Percentiles rank a stretch among this genome's conserved stretches.
These are phyloP conservation scores for Talaromyces sp. DNA, from an alignment of 2,329 filamentous ascomycete species.

Conservation along the genomic window DNA sequence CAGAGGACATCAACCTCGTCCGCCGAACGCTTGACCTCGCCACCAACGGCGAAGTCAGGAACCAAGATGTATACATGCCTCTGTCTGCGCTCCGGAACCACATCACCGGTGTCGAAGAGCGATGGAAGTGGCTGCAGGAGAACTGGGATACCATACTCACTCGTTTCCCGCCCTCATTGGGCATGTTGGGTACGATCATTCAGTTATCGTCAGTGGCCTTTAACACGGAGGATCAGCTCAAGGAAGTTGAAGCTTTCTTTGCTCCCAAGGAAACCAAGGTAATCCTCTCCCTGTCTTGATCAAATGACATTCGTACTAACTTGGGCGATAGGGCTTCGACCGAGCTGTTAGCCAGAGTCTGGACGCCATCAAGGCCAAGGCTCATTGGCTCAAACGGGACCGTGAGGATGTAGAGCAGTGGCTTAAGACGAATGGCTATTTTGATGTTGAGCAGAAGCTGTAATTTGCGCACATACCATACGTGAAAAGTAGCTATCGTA, in stretches of 20 bases:
- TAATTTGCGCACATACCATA: background rate
- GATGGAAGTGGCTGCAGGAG: conserved; percentile 78
- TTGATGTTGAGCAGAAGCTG: conserved; percentile 14
- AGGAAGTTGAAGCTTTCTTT: conserved; percentile 78
- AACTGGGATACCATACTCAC: conserved; percentile 85
- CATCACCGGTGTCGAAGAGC: conserved; percentile 70
- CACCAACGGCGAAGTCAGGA: conserved; percentile 78
- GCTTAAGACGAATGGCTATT: conserved; percentile 60
- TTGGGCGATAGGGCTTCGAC: conserved; percentile 63
- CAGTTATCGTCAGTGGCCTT: conserved; percentile 79
- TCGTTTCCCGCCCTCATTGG: conserved; percentile 78
- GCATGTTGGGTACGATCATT: conserved; percentile 81
- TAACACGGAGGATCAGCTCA: conserved; percentile 70
- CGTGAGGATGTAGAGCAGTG: conserved; percentile 70
- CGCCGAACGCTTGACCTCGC: conserved; percentile 73
- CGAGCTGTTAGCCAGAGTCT: conserved; percentile 84
- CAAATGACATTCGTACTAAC: background rate
- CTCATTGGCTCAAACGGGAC: conserved; percentile 75
- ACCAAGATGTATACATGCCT: conserved; percentile 90
- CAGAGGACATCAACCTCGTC: conserved; percentile 74
- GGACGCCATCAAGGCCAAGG: conserved; percentile 80
- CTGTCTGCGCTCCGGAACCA: conserved; percentile 74
- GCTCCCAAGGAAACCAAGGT: conserved; percentile 73
- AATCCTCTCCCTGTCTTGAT: conserved; percentile 17
- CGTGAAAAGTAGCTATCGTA: background rate